Evolutionary conservation across 805 yeast genomes (phyloP).

Genomic region (Lachancea thermotolerans): DNA sequence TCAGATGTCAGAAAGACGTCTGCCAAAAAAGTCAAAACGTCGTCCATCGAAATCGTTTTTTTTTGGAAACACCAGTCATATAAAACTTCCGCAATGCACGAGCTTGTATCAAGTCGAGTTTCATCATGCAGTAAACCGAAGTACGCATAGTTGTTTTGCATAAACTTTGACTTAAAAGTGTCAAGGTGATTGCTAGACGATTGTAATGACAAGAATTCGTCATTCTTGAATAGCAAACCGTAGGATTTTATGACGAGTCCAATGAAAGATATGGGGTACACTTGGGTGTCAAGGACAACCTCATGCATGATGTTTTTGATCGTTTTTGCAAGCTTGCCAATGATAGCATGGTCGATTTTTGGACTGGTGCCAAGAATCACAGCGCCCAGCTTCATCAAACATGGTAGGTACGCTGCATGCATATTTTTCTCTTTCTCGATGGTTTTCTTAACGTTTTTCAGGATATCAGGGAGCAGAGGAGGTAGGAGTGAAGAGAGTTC

Average conservation of each 20-base stretch:
- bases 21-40: slow-evolving; percentile 19
- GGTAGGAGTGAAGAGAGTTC: slow-evolving; percentile 33
- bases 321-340: slow-evolving; percentile 22
- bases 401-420: slow-evolving; percentile 28
- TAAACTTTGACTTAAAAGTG: slow-evolving; percentile 18
- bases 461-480: slow-evolving; percentile 22
- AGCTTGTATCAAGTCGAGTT: slow-evolving; percentile 28
- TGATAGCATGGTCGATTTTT: slow-evolving; percentile 8
- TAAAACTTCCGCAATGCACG: slow-evolving; percentile 32
- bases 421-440: slow-evolving; percentile 27
- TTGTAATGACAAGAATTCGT: slow-evolving; percentile 20
- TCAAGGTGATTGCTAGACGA: slow-evolving; percentile 10
- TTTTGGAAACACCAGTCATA: slow-evolving; percentile 15
- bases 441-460: slow-evolving; percentile 32
- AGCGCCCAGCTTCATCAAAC: slow-evolving; percentile 19
- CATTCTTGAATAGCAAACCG: slow-evolving; percentile 17
- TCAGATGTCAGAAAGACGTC: slow-evolving; percentile 15
- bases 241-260: slow-evolving; percentile 23
- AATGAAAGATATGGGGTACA: slow-evolving; percentile 24
- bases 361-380: slow-evolving; percentile 14
- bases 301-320: slow-evolving; percentile 20
- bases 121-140: slow-evolving; percentile 26
- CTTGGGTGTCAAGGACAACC: slow-evolving; percentile 16
- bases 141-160: slow-evolving; percentile 22
- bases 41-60: slow-evolving; percentile 15